Evolutionary conservation across 2,329 filamentous ascomycete genomes (phyloP).

Genomic region (Pseudocercospora fijiensis): DNA sequence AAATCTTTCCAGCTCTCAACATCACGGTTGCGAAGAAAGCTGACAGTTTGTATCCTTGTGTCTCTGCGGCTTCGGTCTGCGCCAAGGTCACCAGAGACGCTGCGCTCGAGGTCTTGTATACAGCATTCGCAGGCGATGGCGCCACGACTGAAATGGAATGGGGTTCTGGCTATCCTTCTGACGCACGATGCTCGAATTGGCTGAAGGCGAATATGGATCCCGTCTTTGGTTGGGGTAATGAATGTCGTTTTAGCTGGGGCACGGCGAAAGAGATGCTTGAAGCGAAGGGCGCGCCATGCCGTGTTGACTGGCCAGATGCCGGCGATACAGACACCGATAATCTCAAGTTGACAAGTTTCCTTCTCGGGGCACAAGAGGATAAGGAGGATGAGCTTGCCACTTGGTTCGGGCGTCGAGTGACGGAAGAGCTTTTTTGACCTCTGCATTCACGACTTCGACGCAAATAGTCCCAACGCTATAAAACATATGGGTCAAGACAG

Average conservation of each 20-base stretch:
- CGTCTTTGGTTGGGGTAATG: slow-evolving; percentile 89
- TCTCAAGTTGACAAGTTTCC: slow-evolving; percentile 73
- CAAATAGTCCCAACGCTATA: not conserved
- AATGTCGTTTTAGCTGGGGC: slow-evolving; percentile 94
- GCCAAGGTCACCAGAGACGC: slow-evolving; percentile 95
- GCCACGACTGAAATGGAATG: slow-evolving; percentile 51
- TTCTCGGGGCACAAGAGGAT: slow-evolving; percentile 51
- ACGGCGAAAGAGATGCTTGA: slow-evolving; percentile 93
- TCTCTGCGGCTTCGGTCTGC: slow-evolving; percentile 89
- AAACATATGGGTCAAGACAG: not conserved
- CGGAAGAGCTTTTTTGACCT: slow-evolving; percentile 66
- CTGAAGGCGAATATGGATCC: slow-evolving; percentile 84
- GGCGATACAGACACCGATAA: slow-evolving; percentile 68
- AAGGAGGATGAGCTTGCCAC: slow-evolving; percentile 65
- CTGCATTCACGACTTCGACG: not conserved
- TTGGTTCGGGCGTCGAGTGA: slow-evolving; percentile 79
- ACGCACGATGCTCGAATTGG: slow-evolving; percentile 78
- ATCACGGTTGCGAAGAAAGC: slow-evolving; percentile 68
- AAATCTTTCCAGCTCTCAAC: slow-evolving; percentile 69
- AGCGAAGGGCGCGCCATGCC: slow-evolving; percentile 62
- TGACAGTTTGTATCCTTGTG: slow-evolving; percentile 86
- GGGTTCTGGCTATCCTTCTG: slow-evolving; percentile 93
- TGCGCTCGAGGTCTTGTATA: slow-evolving; percentile 76
- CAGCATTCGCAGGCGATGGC: slow-evolving; percentile 47
- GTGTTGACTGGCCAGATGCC: slow-evolving; percentile 79